Evolutionary conservation across 148 eudicot genomes (phyloP), one percentile per base, ranked within the genome.

Genomic region (Chenopodium berlandieri): DNA sequence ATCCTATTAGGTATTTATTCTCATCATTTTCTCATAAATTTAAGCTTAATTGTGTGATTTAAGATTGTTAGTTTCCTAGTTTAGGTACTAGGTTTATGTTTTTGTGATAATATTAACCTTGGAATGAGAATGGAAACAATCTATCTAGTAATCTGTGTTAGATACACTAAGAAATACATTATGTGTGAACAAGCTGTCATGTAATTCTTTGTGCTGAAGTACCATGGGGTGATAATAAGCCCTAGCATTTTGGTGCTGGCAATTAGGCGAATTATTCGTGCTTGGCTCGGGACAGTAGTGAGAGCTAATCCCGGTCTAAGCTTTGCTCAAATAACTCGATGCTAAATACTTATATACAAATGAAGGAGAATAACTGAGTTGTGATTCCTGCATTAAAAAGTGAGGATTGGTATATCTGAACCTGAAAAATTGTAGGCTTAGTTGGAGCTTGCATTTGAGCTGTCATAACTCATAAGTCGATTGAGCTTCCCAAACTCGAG

Each of bases 1-100:
- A 92, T 71, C 99, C 99, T 1, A 91, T 95, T 31, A 84, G 91
- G 79, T 90, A 84, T n/a, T n/a, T 56, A 56, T 12, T 2, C 17
- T 13, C 60, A 16, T 56, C 1, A 12, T 17, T 44, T 2, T 56
- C 7, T 16, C 23, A 16, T 11, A 22, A 9, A 2, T 20, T 12
- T 17, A 13, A 54, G 16, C 62, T 56, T 56, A 12, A 12, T 50
- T 12, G 3, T 50, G 3, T 50, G 0, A 50, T 13, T 9, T 11
- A 9, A 50, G 54, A 50, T 2, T 50, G 14, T 2, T 50, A 1
- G 54, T 50, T 50, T 50, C 54, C 54, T 9, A 50, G 54, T 11
- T 50, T 11, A 50, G 16, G 54, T 50, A 50, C 3, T 11, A 50
- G 16, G 16, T 11, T 13, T 13, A 50, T 50, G 54, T 50, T 50